Base-by-base conservation (phyloP, 2,329 filamentous ascomycete species). In the Clonostachys byssicola region DNA sequence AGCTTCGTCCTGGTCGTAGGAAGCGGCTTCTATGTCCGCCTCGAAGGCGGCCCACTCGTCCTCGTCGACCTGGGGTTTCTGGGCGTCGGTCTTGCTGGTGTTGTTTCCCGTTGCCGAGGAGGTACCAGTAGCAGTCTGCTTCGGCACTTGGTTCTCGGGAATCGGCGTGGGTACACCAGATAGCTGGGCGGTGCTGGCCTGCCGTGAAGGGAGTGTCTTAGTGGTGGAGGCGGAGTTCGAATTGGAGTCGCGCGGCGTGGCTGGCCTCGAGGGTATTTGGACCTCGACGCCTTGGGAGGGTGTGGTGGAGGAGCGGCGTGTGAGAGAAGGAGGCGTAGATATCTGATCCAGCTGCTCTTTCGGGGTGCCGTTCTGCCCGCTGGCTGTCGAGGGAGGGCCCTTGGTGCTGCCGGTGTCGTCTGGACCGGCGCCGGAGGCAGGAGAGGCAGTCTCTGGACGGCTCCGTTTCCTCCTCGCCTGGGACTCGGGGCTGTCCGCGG, bases 11-110 rank as follows among this genome's bases (percentile, higher is more conserved):
- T 80, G 82, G 49, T 78, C 74, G 40, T 65, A 60, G 18, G 62
- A 57, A 20, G 71, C 60, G 33, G 70, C 67, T 16, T 83, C 86
- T 47, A 95, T 83, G 46, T 95, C 89, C 4, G 88, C 87, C 62
- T 96, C 86, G 60, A 95, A 95, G 9, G 89, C 88, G 3, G 88
- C 86, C 88, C 88, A 94, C 65, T 94, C 88, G 46, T 85, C 81
- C 59, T 95, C 89, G 60, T 92, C 83, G 9, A 74, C 68, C 8
- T 40, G 17, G 6, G 30, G 17, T 16, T 42, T 41, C 17, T 17
- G 35, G 14, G 20, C 33, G 16, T 52, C 42, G 23, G 54, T 35
- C 12, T 47, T 45, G 39, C 52, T 47, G n/a, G 23, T 30, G 9
- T 30, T 30, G 5, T 10, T 30, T 9, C 23, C 23, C 23, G 23